These are phyloP conservation scores for Vigna mungo DNA, from an alignment of 306 rosid genomes.

Conservation along the genomic window DNA sequence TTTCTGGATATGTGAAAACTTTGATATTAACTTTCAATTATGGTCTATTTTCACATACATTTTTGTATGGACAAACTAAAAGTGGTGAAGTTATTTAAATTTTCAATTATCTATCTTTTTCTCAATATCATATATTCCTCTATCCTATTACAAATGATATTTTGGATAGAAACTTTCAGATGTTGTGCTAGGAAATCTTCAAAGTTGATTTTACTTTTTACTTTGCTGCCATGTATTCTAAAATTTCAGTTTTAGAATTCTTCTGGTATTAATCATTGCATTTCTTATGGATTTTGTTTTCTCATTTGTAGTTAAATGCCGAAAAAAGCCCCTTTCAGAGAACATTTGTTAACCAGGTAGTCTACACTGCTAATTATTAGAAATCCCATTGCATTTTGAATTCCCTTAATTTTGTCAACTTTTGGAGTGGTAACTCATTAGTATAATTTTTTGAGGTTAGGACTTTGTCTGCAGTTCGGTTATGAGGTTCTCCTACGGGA, in stretches of 20 bases:
- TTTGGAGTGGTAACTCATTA: slow-evolving; percentile 1
- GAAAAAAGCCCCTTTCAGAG: slow-evolving; percentile 91
- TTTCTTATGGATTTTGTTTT: slow-evolving; percentile 39
- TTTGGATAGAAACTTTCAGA: slow-evolving; percentile 4
- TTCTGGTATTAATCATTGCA: slow-evolving; percentile 9
- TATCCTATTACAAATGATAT: background rate
- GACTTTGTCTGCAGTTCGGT: slow-evolving; percentile 21
- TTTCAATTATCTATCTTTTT: background rate
- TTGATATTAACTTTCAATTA: background rate
- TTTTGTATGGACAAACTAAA: background rate
- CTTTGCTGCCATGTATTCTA: slow-evolving; percentile 19
- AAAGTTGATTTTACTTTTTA: background rate
- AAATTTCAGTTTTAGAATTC: slow-evolving; percentile 18
- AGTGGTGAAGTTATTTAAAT: slow-evolving; percentile 32
- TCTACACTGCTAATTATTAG: slow-evolving; percentile 24
- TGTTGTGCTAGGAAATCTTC: slow-evolving; percentile 8
- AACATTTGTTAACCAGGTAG: slow-evolving; percentile 90
- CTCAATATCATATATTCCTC: slow-evolving; percentile 3
- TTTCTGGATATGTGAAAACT: background rate
- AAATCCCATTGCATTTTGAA: slow-evolving; percentile 20
- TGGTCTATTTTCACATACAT: background rate
- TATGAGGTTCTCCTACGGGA: slow-evolving; percentile 24
- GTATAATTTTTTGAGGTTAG: background rate
- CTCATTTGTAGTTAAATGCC: slow-evolving; percentile 70
- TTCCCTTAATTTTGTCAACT: slow-evolving; percentile 13